These are phyloP conservation scores for Clohesyomyces aquaticus DNA, from an alignment of 495 filamentous ascomycete genomes.

Conservation along the genomic window DNA sequence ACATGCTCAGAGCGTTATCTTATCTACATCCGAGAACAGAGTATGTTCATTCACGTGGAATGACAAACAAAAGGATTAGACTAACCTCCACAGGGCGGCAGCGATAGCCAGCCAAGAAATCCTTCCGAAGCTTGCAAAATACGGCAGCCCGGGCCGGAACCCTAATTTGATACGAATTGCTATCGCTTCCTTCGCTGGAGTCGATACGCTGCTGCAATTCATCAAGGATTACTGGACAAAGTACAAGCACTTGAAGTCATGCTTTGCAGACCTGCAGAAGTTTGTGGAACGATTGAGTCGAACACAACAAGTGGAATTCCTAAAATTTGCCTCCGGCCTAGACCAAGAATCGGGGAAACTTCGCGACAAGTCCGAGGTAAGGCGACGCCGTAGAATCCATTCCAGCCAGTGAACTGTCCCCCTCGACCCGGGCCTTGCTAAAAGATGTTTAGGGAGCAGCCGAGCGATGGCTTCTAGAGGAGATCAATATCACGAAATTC, in stretches of 20 bases:
- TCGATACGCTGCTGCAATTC: not conserved
- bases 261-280: constrained; percentile 32
- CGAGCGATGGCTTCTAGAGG: constrained; percentile 22
- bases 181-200: not conserved
- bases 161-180: not conserved
- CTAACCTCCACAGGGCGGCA: not conserved
- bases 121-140: not conserved
- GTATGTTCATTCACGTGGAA: not conserved
- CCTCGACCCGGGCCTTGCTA: no score
- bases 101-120: not conserved
- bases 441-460: not conserved
- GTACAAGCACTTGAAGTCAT: constrained; percentile 4
- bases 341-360: no score
- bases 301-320: constrained; percentile 18
- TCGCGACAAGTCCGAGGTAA: not conserved
- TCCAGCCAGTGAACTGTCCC: not conserved
- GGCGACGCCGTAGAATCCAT: not conserved
- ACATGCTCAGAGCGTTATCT: not conserved
- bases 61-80: not conserved
- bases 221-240: constrained; percentile 26
- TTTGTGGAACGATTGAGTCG: constrained; percentile 15
- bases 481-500: constrained; percentile 32
- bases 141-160: not conserved
- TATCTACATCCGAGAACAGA: not conserved
- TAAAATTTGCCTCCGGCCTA: no score